Base-by-base conservation (phyloP, 73 alveolate genomes). In the Paraurostyla sp. region DNA sequence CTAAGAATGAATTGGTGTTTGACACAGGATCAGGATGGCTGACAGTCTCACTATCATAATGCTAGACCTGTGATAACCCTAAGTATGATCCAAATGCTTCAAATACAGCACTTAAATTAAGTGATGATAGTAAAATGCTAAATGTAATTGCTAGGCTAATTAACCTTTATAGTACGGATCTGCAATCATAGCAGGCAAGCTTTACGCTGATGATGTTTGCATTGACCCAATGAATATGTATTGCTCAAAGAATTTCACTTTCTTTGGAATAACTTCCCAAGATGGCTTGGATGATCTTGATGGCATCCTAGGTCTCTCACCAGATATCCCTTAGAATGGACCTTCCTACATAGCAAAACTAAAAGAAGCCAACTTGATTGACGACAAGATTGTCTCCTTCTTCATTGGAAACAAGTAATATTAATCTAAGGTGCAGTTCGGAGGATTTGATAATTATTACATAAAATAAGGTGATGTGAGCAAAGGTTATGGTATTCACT, bases 91-190 rank as follows among this genome's bases (percentile, higher is more conserved):
- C 38, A 23, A n/a, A 20, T 4, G 89, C 7, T 15, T 78, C 89
- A 15, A 3, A 2, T 1, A 42, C 80, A 0, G 6, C 80, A 16
- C 6, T 2, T 15, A n/a, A 51, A 58, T 35, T 78, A 0, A 13
- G 11, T 23, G 52, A 49, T 22, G 78, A 78, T 16, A 11, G 63
- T 49, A 78, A 78, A 54, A 32, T 22, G 7, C 36, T 78, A 29
- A 51, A 40, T 51, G 89, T 78, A 78, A n/a, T n/a, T n/a, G n/a
- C n/a, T n/a, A n/a, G n/a, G n/a, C n/a, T n/a, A n/a, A n/a, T n/a
- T n/a, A n/a, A n/a, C n/a, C n/a, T n/a, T 36, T 75, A 23, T 78
- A 78, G 89, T 78, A 78, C 59, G 89, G 89, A 13, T 78, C 89
- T 22, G 89, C 89, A 23, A 51, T 78, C 9, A 30, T 78, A 2